Evolutionary conservation across 2,329 filamentous ascomycete genomes (phyloP).

Genomic region (Cladosporium sp.): DNA sequence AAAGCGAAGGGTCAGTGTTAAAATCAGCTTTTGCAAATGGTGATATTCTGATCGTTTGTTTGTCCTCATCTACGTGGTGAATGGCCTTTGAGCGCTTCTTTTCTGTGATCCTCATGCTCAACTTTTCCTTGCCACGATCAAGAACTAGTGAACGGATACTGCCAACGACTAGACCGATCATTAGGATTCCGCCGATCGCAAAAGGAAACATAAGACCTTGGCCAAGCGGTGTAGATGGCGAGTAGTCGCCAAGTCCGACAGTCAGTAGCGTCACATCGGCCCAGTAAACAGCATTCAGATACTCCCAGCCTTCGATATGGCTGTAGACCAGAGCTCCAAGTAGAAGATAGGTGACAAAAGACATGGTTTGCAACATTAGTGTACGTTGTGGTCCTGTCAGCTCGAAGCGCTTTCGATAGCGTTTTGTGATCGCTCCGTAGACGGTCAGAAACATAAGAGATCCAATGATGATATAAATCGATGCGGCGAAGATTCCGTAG

Average conservation of each 20-base stretch:
- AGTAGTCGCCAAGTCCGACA: conserved; percentile 50
- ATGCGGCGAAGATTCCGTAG: conserved; percentile 56
- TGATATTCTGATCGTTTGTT: conserved; percentile 41
- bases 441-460: conserved; percentile 53
- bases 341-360: conserved; percentile 46
- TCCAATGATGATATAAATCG: conserved; percentile 53
- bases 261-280: conserved; percentile 55
- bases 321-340: conserved; percentile 45
- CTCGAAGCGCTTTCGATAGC: conserved; percentile 54
- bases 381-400: conserved; percentile 55
- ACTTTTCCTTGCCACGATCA: conserved; percentile 49
- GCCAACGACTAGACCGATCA: conserved; percentile 53
- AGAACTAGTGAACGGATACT: conserved; percentile 49
- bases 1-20: conserved; percentile 37
- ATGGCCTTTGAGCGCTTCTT: conserved; percentile 43
- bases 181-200: conserved; percentile 52
- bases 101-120: conserved; percentile 47
- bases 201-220: conserved; percentile 51
- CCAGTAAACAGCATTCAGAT: conserved; percentile 53
- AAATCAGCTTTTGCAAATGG: conserved; percentile 39
- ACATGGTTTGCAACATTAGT: conserved; percentile 50
- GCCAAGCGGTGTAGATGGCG: conserved; percentile 47
- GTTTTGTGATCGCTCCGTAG: conserved; percentile 49
- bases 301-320: conserved; percentile 50
- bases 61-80: conserved; percentile 34